A percentile compares a stretch with the other conserved stretches of the same genome.
These are phyloP conservation scores for Gossypium herbaceum DNA, from an alignment of 345 rosid genomes.

Conservation along the genomic window DNA sequence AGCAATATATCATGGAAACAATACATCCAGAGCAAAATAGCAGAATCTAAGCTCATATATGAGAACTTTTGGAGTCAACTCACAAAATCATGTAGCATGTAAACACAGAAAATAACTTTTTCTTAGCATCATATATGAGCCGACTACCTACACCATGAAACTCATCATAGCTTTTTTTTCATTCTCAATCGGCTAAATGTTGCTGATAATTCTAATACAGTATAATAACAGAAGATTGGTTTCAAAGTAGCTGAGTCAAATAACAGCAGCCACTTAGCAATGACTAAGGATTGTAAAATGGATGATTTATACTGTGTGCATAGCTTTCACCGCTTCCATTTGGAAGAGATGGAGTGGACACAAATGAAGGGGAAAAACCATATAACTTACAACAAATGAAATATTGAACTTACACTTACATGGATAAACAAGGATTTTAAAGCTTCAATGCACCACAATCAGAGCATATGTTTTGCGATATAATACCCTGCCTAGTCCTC, in stretches of 20 bases:
- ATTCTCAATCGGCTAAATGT: no score
- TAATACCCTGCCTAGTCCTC: conserved; percentile 50
- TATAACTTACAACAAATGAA: conserved; percentile 4
- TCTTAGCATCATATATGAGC: no score
- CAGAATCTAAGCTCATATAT: background rate
- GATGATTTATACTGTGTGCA: conserved; percentile 1
- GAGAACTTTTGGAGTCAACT: background rate
- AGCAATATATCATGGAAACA: background rate
- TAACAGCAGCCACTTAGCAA: background rate
- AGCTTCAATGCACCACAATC: conserved; percentile 18
- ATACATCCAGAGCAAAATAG: background rate
- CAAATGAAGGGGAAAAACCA: background rate
- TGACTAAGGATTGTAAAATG: background rate
- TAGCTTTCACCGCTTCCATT: background rate
- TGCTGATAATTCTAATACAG: background rate
- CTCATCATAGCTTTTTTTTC: no score
- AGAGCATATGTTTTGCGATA: conserved; percentile 9
- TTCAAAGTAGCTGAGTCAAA: background rate
- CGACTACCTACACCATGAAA: no score
- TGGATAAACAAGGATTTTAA: conserved; percentile 14
- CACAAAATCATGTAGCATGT: background rate
- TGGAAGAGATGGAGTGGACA: background rate
- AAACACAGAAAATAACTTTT: background rate
- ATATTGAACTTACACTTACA: background rate
- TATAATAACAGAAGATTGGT: background rate